Conservation (phyloP, 495 filamentous ascomycete genomes). For the Terfezia claveryi region DNA sequence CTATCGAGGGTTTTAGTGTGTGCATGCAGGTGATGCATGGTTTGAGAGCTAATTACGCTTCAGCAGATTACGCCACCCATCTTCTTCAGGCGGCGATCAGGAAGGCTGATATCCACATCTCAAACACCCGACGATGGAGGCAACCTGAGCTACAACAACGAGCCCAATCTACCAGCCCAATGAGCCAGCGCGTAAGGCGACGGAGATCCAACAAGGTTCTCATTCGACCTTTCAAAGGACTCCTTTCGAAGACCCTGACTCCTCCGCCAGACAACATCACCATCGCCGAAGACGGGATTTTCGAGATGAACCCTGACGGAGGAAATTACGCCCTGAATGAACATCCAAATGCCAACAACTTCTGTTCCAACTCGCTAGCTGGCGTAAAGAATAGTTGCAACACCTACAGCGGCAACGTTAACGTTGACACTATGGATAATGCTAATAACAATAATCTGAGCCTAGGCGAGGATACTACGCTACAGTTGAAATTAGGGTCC, state of each 20-base stretch:
- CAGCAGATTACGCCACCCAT: slow-evolving; percentile 63
- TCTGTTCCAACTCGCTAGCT: neutral
- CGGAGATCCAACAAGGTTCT: neutral
- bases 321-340: too few relatives aligned
- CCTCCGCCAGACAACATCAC: neutral
- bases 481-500: slow-evolving; percentile 18
- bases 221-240: neutral
- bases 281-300: neutral
- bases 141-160: neutral
- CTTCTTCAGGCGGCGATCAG: slow-evolving; percentile 70
- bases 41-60: slow-evolving; percentile 64
- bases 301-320: too few relatives aligned
- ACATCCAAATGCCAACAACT: neutral
- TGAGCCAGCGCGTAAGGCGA: neutral
- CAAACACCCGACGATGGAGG: slow-evolving; percentile 6
- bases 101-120: slow-evolving; percentile 44
- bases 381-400: neutral
- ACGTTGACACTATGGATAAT: neutral
- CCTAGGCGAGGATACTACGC: slow-evolving; percentile 9
- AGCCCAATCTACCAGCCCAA: neutral
- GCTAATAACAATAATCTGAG: neutral
- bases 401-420: neutral
- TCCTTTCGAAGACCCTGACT: neutral
- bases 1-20: slow-evolving; percentile 54
- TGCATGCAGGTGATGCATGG: slow-evolving; percentile 69